phyloP scores from a whole-genome alignment of 2,329 filamentous ascomycete species.

The Pezicula radicicola region DNA sequence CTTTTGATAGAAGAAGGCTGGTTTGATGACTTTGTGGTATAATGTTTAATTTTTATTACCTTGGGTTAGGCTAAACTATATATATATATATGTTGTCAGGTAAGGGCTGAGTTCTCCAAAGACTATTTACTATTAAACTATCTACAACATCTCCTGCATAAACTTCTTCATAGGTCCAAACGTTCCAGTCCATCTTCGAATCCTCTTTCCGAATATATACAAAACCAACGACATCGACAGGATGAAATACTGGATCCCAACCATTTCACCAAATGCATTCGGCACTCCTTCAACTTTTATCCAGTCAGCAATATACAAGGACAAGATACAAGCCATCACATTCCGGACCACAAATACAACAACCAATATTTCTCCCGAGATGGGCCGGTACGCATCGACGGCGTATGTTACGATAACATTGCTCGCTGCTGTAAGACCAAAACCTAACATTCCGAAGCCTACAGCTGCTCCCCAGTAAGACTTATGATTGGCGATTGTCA shows the following conservation, averaged over 20 bases:
- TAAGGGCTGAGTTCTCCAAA: no score
- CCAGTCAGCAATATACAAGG: slow-evolving; percentile 24
- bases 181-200: slow-evolving; percentile 1
- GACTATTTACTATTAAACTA: no score
- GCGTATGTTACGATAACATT: slow-evolving; percentile 28
- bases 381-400: slow-evolving; percentile 25
- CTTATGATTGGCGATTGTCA: slow-evolving; percentile 17
- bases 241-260: slow-evolving; percentile 10
- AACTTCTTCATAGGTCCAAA: slow-evolving; percentile 8
- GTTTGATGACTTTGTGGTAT: no score
- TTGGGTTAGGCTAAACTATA: no score
- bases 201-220: slow-evolving; percentile 5
- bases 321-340: slow-evolving; percentile 25
- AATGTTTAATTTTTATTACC: no score
- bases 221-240: slow-evolving; percentile 5
- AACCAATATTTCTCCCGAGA: slow-evolving; percentile 27
- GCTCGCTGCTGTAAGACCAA: slow-evolving; percentile 26
- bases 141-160: background rate
- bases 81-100: no score
- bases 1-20: no score
- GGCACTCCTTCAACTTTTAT: slow-evolving; percentile 16
- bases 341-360: slow-evolving; percentile 30
- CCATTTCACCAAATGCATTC: slow-evolving; percentile 27
- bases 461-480: slow-evolving; percentile 7
- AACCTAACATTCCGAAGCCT: slow-evolving; percentile 29